Conservation (phyloP, 768 basidiomycete genomes). For the Lactifluus rugatus region DNA sequence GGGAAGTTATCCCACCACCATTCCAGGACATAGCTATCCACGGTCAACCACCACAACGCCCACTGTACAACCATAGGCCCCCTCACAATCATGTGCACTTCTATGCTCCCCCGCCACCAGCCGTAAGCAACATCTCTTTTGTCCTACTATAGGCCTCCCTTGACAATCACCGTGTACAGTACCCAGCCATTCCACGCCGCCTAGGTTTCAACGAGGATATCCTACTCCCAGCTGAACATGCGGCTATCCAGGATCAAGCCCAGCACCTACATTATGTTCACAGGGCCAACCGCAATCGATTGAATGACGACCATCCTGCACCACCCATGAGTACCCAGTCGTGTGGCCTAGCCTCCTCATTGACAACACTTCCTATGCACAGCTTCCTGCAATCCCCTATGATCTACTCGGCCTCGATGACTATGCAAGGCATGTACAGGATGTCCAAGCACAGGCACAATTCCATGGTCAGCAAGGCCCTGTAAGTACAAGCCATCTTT, state of each 20-base stretch:
- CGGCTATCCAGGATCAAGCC: neutral
- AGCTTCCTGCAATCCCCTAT: neutral
- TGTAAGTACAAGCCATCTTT: neutral
- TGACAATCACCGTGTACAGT: neutral
- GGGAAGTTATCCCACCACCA: neutral
- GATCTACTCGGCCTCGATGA: neutral
- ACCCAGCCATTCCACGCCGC: neutral
- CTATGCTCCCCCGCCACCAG: neutral
- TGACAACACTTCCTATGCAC: neutral
- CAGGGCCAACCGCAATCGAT: neutral
- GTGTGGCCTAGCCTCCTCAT: neutral
- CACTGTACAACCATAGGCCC: neutral
- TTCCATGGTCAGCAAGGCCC: neutral
- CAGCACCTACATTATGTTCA: neutral
- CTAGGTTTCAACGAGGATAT: neutral
- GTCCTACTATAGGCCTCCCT: neutral
- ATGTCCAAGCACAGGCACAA: neutral
- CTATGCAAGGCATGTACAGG: neutral
- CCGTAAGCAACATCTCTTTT: too few species aligned
- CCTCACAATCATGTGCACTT: neutral
- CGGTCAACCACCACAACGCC: neutral
- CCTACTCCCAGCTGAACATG: neutral
- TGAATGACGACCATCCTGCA: neutral
- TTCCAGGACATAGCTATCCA: neutral
- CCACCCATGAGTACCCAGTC: neutral